Base-by-base conservation (phyloP, 495 filamentous ascomycete species). In the Penicillium samsonianum region DNA sequence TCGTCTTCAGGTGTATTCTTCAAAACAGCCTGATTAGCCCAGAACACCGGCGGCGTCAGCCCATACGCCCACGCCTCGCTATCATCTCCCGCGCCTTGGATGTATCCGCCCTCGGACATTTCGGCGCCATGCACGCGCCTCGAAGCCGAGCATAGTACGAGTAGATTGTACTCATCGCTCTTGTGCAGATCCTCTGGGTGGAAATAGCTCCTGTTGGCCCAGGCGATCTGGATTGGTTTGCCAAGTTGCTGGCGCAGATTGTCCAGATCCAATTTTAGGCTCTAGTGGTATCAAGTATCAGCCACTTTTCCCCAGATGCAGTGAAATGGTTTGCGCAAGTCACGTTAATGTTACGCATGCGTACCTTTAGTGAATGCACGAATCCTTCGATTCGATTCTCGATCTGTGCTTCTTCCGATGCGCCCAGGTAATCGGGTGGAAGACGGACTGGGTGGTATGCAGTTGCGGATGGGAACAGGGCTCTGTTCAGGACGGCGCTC, bases 61-160 rank as follows among this genome's bases (percentile, higher is more conserved):
- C 89, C 88, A 40, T 82, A 73, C 35, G 90, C 86, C 94, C 94
- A 98, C 38, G 85, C 87, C 73, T 98, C 93, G 19, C 86, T 90
- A 65, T 98, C 93, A 73, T 98, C 93, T 5, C 87, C 93, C 12
- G 92, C 92, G 23, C 94, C 94, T 71, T 97, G 94, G 59, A 98
- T 90, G 67, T 98, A 98, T 25, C 87, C 89, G 4, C 83, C 84
- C 59, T 83, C 82, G 28, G 83, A 84, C 52, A 85, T 78, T 64
- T 91, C 89, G 0, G 80, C 81, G 5, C 85, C 86, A 14, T 70
- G 73, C 0, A 90, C 82, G 11, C 87, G 78, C 35, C 84, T 79
- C 0, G 91, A 96, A 23, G 89, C 86, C 3, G 91, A 91, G 69
- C 92, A 93, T 11, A 96, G 79, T 0, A 97, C 78, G 0, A 87